Evolutionary conservation across 176 grass and related monocot species (phyloP).

Genomic region (Puccinellia tenuiflora): DNA sequence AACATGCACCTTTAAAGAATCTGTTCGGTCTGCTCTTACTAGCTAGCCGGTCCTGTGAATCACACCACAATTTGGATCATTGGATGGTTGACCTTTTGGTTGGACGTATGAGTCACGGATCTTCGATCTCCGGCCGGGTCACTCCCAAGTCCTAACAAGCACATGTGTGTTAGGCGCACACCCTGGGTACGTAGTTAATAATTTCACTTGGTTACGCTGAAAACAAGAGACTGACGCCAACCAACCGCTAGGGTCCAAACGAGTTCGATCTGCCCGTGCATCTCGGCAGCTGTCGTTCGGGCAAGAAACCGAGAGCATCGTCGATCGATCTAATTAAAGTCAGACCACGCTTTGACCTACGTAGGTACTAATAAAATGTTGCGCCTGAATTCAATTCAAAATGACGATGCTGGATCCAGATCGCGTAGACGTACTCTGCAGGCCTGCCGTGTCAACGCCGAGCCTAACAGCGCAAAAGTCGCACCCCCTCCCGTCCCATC

Average conservation of each 20-base stretch:
- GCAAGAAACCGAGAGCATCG: no score
- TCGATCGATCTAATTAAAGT: no score
- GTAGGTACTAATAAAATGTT: no score
- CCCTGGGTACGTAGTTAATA: background rate
- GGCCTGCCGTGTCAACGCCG: slow-evolving; percentile 24
- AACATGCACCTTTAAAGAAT: no score
- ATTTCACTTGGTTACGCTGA: background rate
- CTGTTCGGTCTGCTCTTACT: no score
- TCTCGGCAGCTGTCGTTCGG: slow-evolving; percentile 21
- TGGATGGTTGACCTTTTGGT: slow-evolving; percentile 25
- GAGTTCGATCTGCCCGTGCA: background rate
- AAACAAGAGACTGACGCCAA: background rate
- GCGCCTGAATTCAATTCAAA: no score
- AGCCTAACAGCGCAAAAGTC: slow-evolving; percentile 18
- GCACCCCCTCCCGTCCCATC: background rate
- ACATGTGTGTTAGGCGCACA: slow-evolving; percentile 23
- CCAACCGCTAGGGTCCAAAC: background rate
- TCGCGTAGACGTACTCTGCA: no score
- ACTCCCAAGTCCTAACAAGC: background rate
- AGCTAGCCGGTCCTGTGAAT: no score
- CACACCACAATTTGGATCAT: no score
- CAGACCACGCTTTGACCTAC: no score
- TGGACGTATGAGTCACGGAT: slow-evolving; percentile 7
- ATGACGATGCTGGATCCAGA: no score
- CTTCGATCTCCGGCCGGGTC: background rate